Evolutionary conservation across 2,329 filamentous ascomycete species (phyloP), one percentile per base, ranked within the genome.

Genomic region (Metarhizium sp.): DNA sequence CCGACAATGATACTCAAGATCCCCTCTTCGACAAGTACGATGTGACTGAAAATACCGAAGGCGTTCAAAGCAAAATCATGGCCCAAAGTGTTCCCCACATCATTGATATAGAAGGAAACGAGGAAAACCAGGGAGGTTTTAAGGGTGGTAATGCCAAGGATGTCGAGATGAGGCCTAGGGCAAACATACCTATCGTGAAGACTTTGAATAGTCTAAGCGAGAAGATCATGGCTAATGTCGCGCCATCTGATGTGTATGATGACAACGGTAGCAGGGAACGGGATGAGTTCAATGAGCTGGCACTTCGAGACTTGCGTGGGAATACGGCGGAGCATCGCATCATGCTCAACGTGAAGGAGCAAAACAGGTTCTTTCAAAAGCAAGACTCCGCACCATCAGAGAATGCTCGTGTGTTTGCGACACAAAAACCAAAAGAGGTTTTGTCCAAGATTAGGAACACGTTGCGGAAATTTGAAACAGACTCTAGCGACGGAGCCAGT

Each of bases 41-140:
- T 29, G 84, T 87, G 57, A 79, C 80, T 42, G 87, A 90, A 59
- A 87, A 90, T 61, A 78, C 78, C 36, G 69, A 75, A 20, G 71
- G 72, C 40, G 74, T 79, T 49, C 72, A 77, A 11, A 79, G 75
- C 64, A 78, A 77, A 60, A 75, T 82, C 50, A 74, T 81, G 60
- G 75, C 85, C 3, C 75, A 85, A 38, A 81, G 86, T 55, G 84
- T 99, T 20, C 92, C 94, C 1, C 85, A 92, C 63, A 92, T 95
- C 60, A 92, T 99, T 62, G 88, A 99, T 67, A 72, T 99, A 30
- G 90, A 92, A 66, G 94, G 87, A 34, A 99, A 99, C 66, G 94
- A 97, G 71, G 89, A 94, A 69, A 92, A 99, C 64, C 86, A 95
- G 69, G 95, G 91, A 62, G 89, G 92, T 53, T 82, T 86, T 64